Base-by-base conservation (phyloP, 1,139 yeast genomes). In the Kodamaea derodonti region DNA sequence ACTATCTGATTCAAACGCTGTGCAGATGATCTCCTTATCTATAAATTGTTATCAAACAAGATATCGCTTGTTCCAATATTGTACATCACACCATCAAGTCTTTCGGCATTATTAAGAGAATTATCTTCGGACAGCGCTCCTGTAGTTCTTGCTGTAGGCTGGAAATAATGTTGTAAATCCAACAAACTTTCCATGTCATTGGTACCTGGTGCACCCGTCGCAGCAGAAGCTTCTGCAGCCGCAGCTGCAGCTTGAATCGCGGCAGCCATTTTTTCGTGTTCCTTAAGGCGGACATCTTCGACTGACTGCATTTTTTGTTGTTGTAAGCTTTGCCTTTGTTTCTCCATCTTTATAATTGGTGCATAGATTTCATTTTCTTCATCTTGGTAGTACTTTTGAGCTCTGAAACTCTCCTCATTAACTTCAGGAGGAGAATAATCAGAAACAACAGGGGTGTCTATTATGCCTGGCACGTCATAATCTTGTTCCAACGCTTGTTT, bases 21-120 rank as follows among this genome's bases (percentile, higher is more conserved):
- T n/a, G n/a, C n/a, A n/a, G n/a, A n/a, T n/a, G n/a, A n/a, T n/a
- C n/a, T n/a, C n/a, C n/a, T n/a, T n/a, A n/a, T n/a, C n/a, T n/a
- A 45, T 27, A 43, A 37, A 34, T 42, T 45, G 29, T 49, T 49
- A 34, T 48, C 54, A 38, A 47, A 50, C 36, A 51, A 40, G 22
- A 51, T 44, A 36, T 52, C 56, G 34, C 46, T 51, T 17, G 50
- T 44, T 8, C 55, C 54, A 20, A 43, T 44, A 38, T 39, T 50
- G 37, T 50, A 48, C 54, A 49, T 45, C 38, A 47, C 46, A 27
- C 45, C 48, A 30, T 49, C 53, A 24, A 43, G 39, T 25, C 42
- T 38, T 14, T 47, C 50, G 11, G 39, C 43, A 10, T 28, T 29
- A 13, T 40, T 43, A 16, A 40, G 35, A n/a, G 23, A n/a, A 15